Percentiles rank a stretch among this genome's conserved stretches.
Evolutionary conservation across 2,329 filamentous ascomycete species (phyloP).

Genomic region (Ascocoryne sarcoides): DNA sequence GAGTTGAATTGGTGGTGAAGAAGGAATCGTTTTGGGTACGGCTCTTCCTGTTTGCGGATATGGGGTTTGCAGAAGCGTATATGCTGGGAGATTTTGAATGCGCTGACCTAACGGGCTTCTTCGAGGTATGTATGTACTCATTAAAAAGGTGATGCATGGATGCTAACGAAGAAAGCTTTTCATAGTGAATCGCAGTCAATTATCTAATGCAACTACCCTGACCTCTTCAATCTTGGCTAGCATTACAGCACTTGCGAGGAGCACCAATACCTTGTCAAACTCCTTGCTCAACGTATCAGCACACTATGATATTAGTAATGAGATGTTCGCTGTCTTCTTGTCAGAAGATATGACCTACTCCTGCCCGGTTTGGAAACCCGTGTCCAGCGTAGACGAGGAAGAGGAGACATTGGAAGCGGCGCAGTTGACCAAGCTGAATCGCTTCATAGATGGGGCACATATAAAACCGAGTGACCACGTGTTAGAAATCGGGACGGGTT

Average conservation of each 20-base stretch:
- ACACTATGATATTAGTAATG: slow-evolving; percentile 70
- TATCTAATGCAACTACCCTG: slow-evolving; percentile 56
- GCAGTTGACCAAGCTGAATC: slow-evolving; percentile 57
- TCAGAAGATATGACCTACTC: slow-evolving; percentile 72
- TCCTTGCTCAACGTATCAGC: slow-evolving; percentile 58
- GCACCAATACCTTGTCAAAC: slow-evolving; percentile 41
- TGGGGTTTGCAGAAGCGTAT: slow-evolving; percentile 60
- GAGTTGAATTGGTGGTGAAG: slow-evolving; percentile 49
- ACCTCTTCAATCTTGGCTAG: slow-evolving; percentile 50
- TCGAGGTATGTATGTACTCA: slow-evolving; percentile 40
- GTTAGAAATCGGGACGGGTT: slow-evolving; percentile 67
- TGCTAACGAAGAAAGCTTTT: slow-evolving; percentile 46
- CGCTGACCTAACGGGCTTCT: slow-evolving; percentile 57
- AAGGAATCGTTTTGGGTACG: slow-evolving; percentile 64
- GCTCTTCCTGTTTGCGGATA: slow-evolving; percentile 60
- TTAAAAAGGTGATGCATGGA: neutral
- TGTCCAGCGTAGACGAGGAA: slow-evolving; percentile 31
- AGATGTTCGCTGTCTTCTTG: slow-evolving; percentile 66
- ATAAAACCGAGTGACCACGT: slow-evolving; percentile 60
- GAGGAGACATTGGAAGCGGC: slow-evolving; percentile 55
- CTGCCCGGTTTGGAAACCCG: slow-evolving; percentile 55
- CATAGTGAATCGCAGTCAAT: slow-evolving; percentile 55
- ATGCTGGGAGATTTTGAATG: slow-evolving; percentile 66
- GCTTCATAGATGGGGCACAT: slow-evolving; percentile 55
- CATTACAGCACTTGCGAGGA: slow-evolving; percentile 48